Evolutionary conservation across 1,139 yeast species (phyloP).

Genomic region (Saccharomyces pastorianus): DNA sequence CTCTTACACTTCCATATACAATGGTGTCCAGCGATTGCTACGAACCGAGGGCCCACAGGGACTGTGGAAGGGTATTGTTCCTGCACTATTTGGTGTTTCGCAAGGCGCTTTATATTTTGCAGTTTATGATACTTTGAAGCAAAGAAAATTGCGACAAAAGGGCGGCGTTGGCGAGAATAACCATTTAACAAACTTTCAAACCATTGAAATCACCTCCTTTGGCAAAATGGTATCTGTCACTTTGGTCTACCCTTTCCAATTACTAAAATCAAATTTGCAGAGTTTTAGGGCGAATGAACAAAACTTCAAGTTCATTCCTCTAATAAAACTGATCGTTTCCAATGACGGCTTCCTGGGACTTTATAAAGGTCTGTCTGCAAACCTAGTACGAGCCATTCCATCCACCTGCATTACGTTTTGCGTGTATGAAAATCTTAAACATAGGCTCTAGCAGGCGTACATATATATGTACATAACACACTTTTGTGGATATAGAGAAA

Average conservation of each 20-base stretch:
- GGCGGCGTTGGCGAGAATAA: conserved; percentile 15
- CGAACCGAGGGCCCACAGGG: conserved; percentile 58
- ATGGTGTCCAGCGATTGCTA: conserved; percentile 34
- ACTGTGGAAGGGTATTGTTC: conserved; percentile 77
- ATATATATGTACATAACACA: neutral
- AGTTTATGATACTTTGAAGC: conserved; percentile 67
- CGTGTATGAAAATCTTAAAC: conserved; percentile 48
- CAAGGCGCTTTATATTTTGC: conserved; percentile 89
- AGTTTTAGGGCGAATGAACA: conserved; percentile 33
- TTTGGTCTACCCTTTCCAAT: conserved; percentile 77
- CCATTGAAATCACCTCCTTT: conserved; percentile 53
- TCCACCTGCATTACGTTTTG: conserved; percentile 67
- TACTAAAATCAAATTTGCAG: conserved; percentile 72
- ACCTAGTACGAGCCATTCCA: conserved; percentile 57
- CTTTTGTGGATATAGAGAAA: neutral
- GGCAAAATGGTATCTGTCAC: conserved; percentile 66
- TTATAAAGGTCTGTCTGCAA: conserved; percentile 68
- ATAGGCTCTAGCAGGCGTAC: conserved; percentile 3
- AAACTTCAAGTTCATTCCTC: conserved; percentile 40
- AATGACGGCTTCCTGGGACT: conserved; percentile 53
- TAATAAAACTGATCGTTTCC: conserved; percentile 33
- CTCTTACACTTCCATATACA: conserved; percentile 50
- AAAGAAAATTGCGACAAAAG: conserved; percentile 9
- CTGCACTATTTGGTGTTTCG: conserved; percentile 73
- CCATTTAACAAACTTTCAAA: conserved; percentile 45